Evolutionary conservation across 2,329 filamentous ascomycete species (phyloP), one percentile per base, ranked within the genome.

Genomic region (Colletotrichum kahawae): DNA sequence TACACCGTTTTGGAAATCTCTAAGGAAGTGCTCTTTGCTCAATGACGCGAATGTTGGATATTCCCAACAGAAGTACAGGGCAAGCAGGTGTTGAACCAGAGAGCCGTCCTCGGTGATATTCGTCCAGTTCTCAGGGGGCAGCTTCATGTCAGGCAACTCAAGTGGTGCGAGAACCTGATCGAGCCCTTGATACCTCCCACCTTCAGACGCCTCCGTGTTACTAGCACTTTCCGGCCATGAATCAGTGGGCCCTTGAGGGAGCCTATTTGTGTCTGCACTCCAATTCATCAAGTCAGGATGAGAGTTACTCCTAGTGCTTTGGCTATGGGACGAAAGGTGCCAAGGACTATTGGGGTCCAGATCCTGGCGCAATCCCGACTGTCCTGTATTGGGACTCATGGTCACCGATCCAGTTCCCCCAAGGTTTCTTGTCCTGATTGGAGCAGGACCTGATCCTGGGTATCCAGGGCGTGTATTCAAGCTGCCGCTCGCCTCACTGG

Each of bases 41-140:
- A 95, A 88, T 4, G 93, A 91, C 5, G 93, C 91, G 82, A 94
- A 95, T 14, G 93, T 95, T 4, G 93, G 92, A 81, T 95, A 94
- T 77, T 93, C 91, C 90, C 93, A 95, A 84, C 92, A 93, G 78
- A 95, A 95, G 83, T 94, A 95, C 36, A 94, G 85, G 1, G 90
- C 87, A 67, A 94, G 83, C 12, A 94, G 85, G 78, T 93, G 92
- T 76, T 92, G 87, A 1, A 94, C 90, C 34, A 94, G 87, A 14
- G 82, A 83, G 14, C 85, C 79, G 77, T 94, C 92, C 4, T 82
- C 80, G 3, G 92, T 93, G 27, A 94, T 87, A 51, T 79, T 85
- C 2, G 93, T 94, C 93, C 93, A 94, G 0, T 85, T 86, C 5
- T 79, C 82, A 0, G 85, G 79, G 0, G 87, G 84, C 1, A 85